phyloP scores from a whole-genome alignment of 2,329 filamentous ascomycete species.

The Penicillium sp. region DNA sequence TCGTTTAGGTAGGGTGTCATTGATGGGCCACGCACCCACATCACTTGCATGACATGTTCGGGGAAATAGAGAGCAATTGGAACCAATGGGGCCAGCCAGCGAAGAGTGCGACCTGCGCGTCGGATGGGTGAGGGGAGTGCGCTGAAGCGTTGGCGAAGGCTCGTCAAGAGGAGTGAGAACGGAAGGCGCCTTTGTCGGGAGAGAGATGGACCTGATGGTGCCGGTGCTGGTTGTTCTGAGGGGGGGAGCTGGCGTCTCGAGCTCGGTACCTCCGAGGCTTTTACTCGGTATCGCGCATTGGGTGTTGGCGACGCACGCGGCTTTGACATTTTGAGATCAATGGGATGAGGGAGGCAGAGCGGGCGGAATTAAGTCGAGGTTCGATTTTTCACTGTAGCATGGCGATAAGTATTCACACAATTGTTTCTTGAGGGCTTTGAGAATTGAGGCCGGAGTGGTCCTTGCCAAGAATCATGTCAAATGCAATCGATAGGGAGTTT shows the following conservation, averaged over 20 bases:
- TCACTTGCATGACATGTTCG: slow-evolving; percentile 43
- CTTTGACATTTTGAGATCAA: slow-evolving; percentile 1
- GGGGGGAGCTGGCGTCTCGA: background rate
- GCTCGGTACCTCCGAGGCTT: background rate
- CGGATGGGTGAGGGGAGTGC: slow-evolving; percentile 31
- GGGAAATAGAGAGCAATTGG: slow-evolving; percentile 44
- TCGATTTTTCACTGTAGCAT: background rate
- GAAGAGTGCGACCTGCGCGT: slow-evolving; percentile 28
- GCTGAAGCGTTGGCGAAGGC: slow-evolving; percentile 31
- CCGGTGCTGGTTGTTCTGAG: background rate
- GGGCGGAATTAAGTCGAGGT: background rate
- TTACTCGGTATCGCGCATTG: slow-evolving; percentile 2
- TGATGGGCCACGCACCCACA: slow-evolving; percentile 54
- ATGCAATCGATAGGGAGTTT: slow-evolving; percentile 16
- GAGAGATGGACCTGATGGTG: slow-evolving; percentile 3
- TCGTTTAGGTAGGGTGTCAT: slow-evolving; percentile 80
- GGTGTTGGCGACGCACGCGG: slow-evolving; percentile 2
- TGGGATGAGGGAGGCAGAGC: background rate
- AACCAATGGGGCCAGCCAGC: slow-evolving; percentile 34
- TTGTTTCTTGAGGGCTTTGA: background rate
- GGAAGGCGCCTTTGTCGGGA: slow-evolving; percentile 5
- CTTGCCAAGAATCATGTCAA: background rate
- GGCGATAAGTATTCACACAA: background rate
- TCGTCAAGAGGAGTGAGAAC: slow-evolving; percentile 24
- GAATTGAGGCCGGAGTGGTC: background rate